phyloP scores from a whole-genome alignment of 1,139 yeast species.

The Yamadazyma atmosphaerica region DNA sequence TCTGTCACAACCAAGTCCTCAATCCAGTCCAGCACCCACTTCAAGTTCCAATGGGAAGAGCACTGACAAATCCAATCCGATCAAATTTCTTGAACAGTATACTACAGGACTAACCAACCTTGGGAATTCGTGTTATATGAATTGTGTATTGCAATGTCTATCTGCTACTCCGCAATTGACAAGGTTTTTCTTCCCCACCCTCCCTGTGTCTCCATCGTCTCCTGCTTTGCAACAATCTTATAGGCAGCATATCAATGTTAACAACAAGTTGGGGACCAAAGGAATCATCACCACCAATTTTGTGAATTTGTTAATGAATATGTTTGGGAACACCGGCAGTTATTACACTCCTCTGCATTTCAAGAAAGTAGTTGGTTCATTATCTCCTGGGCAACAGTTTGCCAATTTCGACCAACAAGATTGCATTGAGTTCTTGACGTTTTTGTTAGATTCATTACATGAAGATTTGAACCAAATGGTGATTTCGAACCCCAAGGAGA shows the following conservation, averaged over 20 bases:
- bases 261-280: constrained; percentile 77
- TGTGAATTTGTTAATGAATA: constrained; percentile 60
- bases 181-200: constrained; percentile 39
- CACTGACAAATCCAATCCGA: constrained; percentile 11
- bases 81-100: constrained; percentile 31
- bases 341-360: constrained; percentile 58
- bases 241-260: constrained; percentile 69
- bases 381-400: constrained; percentile 63
- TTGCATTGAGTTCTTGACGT: constrained; percentile 86
- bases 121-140: constrained; percentile 94
- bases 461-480: constrained; percentile 78
- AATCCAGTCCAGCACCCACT: not conserved
- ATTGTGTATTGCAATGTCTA: constrained; percentile 85
- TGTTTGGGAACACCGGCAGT: constrained; percentile 52
- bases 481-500: constrained; percentile 30
- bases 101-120: constrained; percentile 70
- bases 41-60: too few relatives aligned
- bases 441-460: constrained; percentile 80
- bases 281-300: constrained; percentile 79
- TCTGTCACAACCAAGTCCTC: too few relatives aligned
- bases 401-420: constrained; percentile 88
- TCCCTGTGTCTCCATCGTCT: constrained; percentile 17
- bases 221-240: constrained; percentile 42
- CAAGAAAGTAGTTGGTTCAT: constrained; percentile 63
- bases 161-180: constrained; percentile 46